A percentile compares a stretch with the other conserved stretches of the same genome.
phyloP scores from a whole-genome alignment of 2,329 filamentous ascomycete genomes.

The Ceratocystis lukuohia region DNA sequence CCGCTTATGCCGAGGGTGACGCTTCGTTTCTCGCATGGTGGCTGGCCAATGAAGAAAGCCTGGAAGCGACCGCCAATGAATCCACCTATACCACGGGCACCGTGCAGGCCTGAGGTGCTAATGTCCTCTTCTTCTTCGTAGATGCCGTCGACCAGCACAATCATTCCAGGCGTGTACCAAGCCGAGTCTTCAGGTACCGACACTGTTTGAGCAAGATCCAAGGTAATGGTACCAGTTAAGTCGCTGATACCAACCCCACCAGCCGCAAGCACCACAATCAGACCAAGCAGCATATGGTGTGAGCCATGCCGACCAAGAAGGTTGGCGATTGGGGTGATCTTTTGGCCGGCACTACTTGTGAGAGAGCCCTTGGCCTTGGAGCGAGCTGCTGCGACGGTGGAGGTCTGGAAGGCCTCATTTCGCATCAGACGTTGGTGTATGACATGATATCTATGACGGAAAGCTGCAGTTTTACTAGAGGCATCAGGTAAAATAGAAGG shows the following conservation, averaged over 20 bases:
- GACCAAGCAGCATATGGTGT: slow-evolving; percentile 73
- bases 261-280: slow-evolving; percentile 67
- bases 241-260: slow-evolving; percentile 75
- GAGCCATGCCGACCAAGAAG: slow-evolving; percentile 66
- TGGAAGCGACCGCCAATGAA: slow-evolving; percentile 86
- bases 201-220: slow-evolving; percentile 70
- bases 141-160: slow-evolving; percentile 86
- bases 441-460: slow-evolving; percentile 81
- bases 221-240: slow-evolving; percentile 69
- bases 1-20: slow-evolving; percentile 61
- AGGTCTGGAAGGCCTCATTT: slow-evolving; percentile 84
- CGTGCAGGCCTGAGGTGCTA: slow-evolving; percentile 55
- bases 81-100: slow-evolving; percentile 71
- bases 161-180: slow-evolving; percentile 93
- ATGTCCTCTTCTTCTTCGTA: slow-evolving; percentile 90
- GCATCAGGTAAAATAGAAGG: slow-evolving; percentile 63
- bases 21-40: slow-evolving; percentile 74
- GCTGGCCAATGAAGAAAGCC: slow-evolving; percentile 79
- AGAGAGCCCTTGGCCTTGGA: slow-evolving; percentile 41
- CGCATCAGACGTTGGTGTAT: slow-evolving; percentile 84
- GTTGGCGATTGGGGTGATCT: slow-evolving; percentile 73
- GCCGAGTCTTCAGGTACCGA: slow-evolving; percentile 73
- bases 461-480: slow-evolving; percentile 69
- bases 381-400: slow-evolving; percentile 52
- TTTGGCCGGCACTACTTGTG: slow-evolving; percentile 59